Evolutionary conservation across 768 basidiomycete species (phyloP).

Genomic region (Filobasidium floriforme): DNA sequence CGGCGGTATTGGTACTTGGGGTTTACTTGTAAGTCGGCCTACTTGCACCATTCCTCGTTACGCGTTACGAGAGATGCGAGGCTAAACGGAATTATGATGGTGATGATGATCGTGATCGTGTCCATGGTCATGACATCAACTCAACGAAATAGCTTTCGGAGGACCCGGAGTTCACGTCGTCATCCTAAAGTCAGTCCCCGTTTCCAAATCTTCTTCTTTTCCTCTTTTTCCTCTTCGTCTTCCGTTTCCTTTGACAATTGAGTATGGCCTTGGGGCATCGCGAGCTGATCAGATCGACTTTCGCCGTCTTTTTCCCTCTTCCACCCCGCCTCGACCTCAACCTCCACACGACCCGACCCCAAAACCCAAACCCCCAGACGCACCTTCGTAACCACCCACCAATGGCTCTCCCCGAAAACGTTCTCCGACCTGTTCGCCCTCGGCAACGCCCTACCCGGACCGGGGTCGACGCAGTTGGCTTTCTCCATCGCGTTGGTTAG

Average conservation of each 20-base stretch:
- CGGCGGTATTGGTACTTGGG: constrained; percentile 21
- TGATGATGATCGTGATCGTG: no score
- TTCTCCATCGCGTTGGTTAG: constrained; percentile 50
- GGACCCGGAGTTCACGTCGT: constrained; percentile 53
- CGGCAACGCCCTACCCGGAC: constrained; percentile 51
- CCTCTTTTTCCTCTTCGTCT: no score
- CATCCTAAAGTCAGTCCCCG: constrained; percentile 48
- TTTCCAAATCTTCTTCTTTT: no score
- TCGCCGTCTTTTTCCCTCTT: background rate
- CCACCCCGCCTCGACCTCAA: background rate
- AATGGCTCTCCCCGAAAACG: constrained; percentile 39
- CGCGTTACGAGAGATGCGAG: no score
- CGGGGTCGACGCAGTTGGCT: constrained; percentile 51
- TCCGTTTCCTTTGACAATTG: no score
- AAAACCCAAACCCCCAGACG: constrained; percentile 10
- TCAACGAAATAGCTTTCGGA: constrained; percentile 45
- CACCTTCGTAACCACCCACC: constrained; percentile 37
- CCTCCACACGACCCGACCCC: no score
- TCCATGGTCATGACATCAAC: background rate
- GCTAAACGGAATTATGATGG: no score
- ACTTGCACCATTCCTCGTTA: no score
- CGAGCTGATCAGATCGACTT: background rate
- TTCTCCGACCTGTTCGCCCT: constrained; percentile 51
- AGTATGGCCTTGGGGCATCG: background rate
- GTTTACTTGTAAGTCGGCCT: constrained; percentile 20